Percentiles rank a stretch among this genome's conserved stretches.
Conservation (phyloP, 2,329 filamentous ascomycete species). For the Alternaria brassicae region DNA sequence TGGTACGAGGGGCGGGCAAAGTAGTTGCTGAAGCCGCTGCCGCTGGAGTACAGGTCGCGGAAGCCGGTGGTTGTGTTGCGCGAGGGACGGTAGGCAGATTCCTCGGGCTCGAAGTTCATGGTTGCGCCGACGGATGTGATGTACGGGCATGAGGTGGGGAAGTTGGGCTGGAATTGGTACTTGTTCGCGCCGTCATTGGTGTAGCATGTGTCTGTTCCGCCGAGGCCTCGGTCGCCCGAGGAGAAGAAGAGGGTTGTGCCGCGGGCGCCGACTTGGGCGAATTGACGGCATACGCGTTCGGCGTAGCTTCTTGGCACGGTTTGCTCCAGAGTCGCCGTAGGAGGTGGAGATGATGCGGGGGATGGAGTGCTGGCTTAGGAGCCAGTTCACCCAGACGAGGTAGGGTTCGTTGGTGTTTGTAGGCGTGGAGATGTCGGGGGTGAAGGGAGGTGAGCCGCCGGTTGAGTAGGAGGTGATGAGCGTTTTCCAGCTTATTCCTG, state of each 20-base stretch:
- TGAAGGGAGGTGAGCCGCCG: constrained; percentile 63
- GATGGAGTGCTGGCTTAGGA: constrained; percentile 63
- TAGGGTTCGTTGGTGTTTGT: constrained; percentile 72
- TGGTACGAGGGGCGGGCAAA: constrained; percentile 60
- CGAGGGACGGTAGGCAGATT: constrained; percentile 51
- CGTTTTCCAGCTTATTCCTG: constrained; percentile 62
- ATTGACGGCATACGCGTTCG: constrained; percentile 66
- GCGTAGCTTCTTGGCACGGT: constrained; percentile 68
- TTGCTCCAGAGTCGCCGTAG: constrained; percentile 73
- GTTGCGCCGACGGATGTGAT: constrained; percentile 72
- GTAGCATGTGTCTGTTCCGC: constrained; percentile 59
- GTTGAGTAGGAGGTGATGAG: constrained; percentile 66
- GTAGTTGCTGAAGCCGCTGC: constrained; percentile 59
- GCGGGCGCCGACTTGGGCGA: constrained; percentile 70
- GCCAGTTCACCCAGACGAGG: constrained; percentile 66
- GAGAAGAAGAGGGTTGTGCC: constrained; percentile 71
- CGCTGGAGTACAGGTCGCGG: constrained; percentile 61
- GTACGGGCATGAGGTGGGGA: constrained; percentile 72
- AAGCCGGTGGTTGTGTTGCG: constrained; percentile 41
- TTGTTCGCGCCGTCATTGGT: constrained; percentile 66
- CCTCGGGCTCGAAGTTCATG: constrained; percentile 61
- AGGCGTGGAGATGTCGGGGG: constrained; percentile 56
- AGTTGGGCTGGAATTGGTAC: constrained; percentile 65
- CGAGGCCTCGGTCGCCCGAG: constrained; percentile 68
- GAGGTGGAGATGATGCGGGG: constrained; percentile 70